Conservation (phyloP, 106 monocot genomes). For the Xerophyta viscosa region DNA sequence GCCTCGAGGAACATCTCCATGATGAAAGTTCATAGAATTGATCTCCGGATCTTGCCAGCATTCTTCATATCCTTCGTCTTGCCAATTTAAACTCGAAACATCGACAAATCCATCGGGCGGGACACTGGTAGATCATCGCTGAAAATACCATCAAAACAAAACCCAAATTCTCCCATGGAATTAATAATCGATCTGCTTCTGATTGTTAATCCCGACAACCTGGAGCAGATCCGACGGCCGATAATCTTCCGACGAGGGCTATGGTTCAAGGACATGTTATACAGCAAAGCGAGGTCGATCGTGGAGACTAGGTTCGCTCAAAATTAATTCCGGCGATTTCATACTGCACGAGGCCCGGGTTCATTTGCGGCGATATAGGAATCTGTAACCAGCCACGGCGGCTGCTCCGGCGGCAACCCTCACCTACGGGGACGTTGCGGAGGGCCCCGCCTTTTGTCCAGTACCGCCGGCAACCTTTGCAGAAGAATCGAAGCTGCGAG, state of each 20-base stretch:
- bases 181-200: background rate
- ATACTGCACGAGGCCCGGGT: background rate
- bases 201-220: background rate
- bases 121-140: background rate
- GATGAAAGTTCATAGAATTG: too few species aligned
- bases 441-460: slow-evolving; percentile 26
- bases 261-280: background rate
- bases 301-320: background rate
- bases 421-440: background rate
- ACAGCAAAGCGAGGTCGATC: background rate
- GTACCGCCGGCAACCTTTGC: slow-evolving; percentile 26
- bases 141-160: background rate
- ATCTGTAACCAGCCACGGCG: background rate
- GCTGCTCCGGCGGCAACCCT: background rate
- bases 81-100: background rate
- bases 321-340: background rate
- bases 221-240: background rate
- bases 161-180: background rate
- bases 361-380: background rate
- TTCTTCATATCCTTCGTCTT: background rate
- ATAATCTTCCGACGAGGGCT: background rate
- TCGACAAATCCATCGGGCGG: too few species aligned
- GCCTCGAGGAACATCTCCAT: background rate
- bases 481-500: slow-evolving; percentile 15
- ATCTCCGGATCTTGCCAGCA: background rate